These are phyloP conservation scores for Lasiosphaeria ovina DNA, from an alignment of 495 filamentous ascomycete species.

Conservation along the genomic window DNA sequence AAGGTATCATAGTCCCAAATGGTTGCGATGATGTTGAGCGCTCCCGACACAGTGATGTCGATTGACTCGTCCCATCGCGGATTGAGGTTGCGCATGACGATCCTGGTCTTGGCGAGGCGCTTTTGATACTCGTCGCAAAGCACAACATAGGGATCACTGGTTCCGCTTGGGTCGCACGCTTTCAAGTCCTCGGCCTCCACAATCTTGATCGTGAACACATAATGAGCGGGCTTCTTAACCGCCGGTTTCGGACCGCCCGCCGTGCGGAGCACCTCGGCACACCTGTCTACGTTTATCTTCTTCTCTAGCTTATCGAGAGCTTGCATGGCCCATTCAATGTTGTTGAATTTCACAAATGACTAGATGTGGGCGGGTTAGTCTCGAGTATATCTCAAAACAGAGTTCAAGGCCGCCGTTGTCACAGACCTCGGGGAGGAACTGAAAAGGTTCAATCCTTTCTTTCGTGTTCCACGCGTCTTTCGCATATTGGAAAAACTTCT, in stretches of 20 bases:
- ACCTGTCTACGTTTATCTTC: constrained; percentile 90
- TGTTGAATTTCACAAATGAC: constrained; percentile 98
- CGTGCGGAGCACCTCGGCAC: constrained; percentile 74
- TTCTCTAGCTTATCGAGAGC: constrained; percentile 88
- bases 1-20: constrained; percentile 99
- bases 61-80: constrained; percentile 97
- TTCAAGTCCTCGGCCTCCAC: constrained; percentile 98
- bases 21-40: constrained; percentile 91
- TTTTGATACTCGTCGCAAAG: constrained; percentile 97
- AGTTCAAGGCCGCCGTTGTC: neutral
- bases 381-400: neutral
- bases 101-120: constrained; percentile 90
- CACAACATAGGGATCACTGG: constrained; percentile 96
- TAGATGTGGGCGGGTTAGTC: constrained; percentile 35
- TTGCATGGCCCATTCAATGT: constrained; percentile 87
- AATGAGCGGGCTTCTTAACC: constrained; percentile 68
- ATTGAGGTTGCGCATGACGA: constrained; percentile 87
- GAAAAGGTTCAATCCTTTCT: constrained; percentile 95
- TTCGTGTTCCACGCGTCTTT: constrained; percentile 94
- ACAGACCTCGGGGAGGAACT: constrained; percentile 89
- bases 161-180: constrained; percentile 91
- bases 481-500: constrained; percentile 85
- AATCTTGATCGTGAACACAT: constrained; percentile 98
- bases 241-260: constrained; percentile 49
- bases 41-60: constrained; percentile 89